Base-by-base conservation (phyloP, 148 eudicot genomes). In the Vaccinium macrocarpon region DNA sequence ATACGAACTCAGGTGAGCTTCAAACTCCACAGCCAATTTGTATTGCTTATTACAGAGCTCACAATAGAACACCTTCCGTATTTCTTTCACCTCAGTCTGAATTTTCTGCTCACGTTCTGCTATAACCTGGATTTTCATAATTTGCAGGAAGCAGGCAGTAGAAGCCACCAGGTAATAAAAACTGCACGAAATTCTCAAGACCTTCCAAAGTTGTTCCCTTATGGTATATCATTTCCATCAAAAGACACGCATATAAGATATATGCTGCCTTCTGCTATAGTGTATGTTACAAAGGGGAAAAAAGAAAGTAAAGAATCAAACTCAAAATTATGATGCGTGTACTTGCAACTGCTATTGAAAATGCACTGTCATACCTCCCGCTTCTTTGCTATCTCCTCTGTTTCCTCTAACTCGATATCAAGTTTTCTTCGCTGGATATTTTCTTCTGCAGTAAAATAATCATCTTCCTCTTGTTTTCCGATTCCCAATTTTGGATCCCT, bases 91-190 rank as follows among this genome's bases (percentile, higher is more conserved):
- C 88, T 97, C 99, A 27, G 91, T 95, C 84, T 97, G 96, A 89
- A 93, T 97, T 91, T 93, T 95, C 85, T 93, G 96, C 96, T 97
- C 99, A 75, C 99, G 98, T 90, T 97, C 99, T 88, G 99, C 99
- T 83, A 97, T 84, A 88, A 97, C 99, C 99, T 96, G 96, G 93
- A 94, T 92, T 93, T 92, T 93, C 92, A 94, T 87, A 92, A 96
- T 91, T 91, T 92, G 99, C 98, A 97, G 89, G 95, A 92, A 95
- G 99, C 92, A 92, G 95, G 97, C 96, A 95, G 94, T 90, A 97
- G 96, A 95, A 95, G 92, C 97, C 98, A 93, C 98, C 99, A 92
- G 98, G 96, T 91, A 97, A 97, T 95, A 97, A 93, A 96, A 97
- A 95, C 95, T 92, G 98, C 95, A 94, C 87, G 95, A 93, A 95